Percentiles rank a stretch among this genome's conserved stretches.
Conservation (phyloP, 148 eudicot genomes). For the Fagopyrum esculentum region DNA sequence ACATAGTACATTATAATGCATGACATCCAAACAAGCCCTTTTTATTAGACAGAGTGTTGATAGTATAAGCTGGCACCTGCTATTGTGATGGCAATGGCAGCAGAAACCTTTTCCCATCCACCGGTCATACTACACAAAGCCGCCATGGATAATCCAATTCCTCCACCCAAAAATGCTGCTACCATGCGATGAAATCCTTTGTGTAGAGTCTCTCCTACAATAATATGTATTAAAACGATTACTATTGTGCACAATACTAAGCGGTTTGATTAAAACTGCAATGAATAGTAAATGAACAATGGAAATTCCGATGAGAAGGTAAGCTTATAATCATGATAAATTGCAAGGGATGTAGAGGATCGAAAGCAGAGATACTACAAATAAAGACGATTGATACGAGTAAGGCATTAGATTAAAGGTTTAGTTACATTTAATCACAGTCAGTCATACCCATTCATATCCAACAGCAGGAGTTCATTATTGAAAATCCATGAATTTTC, state of each 20-base stretch:
- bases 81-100: conserved; percentile 8
- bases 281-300: not conserved
- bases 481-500: not conserved
- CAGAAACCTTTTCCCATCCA: conserved; percentile 1
- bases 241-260: not conserved
- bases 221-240: not conserved
- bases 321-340: not conserved
- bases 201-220: conserved; percentile 15
- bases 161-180: conserved; percentile 15
- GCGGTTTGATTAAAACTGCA: not conserved
- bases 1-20: too few relatives aligned
- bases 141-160: conserved; percentile 10
- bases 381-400: too few relatives aligned
- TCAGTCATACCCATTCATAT: too few relatives aligned
- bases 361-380: not conserved
- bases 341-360: not conserved
- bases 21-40: too few relatives aligned
- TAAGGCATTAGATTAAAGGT: too few relatives aligned
- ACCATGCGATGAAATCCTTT: conserved; percentile 16
- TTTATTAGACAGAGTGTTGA: not conserved
- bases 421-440: too few relatives aligned
- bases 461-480: too few relatives aligned
- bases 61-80: not conserved
- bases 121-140: conserved; percentile 13
- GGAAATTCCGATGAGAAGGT: not conserved